Percentiles rank a stretch among this genome's conserved stretches.
Conservation (phyloP, 2,329 filamentous ascomycete genomes). For the Colletotrichum limetticola region DNA sequence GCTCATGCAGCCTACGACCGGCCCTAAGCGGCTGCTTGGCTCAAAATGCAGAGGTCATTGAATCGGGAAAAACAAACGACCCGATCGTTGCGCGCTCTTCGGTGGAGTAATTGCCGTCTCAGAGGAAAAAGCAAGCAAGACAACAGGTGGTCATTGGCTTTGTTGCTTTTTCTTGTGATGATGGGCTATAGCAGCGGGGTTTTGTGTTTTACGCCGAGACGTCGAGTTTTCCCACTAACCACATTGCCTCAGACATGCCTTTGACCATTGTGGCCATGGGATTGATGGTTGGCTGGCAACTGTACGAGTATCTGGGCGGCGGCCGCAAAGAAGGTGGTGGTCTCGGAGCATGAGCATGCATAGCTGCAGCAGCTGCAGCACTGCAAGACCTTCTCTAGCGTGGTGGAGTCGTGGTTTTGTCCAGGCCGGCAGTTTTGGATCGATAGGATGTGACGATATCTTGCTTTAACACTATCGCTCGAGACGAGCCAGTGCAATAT, state of each 20-base stretch:
- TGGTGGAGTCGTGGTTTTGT: conserved; percentile 26
- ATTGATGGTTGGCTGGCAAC: conserved; percentile 9
- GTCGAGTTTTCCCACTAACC: conserved; percentile 33
- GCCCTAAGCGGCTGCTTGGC: conserved; percentile 2
- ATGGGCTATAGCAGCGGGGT: neutral
- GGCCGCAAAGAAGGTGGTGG: conserved; percentile 6
- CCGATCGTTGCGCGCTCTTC: conserved; percentile 12
- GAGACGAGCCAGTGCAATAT: conserved; percentile 31
- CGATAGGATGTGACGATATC: conserved; percentile 37
- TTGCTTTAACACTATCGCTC: conserved; percentile 34
- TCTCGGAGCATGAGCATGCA: conserved; percentile 31
- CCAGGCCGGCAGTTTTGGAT: conserved; percentile 33
- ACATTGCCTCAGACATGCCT: conserved; percentile 27
- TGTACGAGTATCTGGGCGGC: conserved; percentile 4
- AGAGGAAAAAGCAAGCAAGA: conserved; percentile 5
- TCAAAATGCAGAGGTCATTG: neutral
- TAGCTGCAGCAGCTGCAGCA: conserved; percentile 5
- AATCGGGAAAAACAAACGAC: neutral
- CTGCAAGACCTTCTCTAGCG: conserved; percentile 28
- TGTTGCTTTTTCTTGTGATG: conserved; percentile 22
- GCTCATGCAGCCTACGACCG: conserved; percentile 6
- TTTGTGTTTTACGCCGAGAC: conserved; percentile 31
- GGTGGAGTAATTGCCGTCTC: conserved; percentile 6
- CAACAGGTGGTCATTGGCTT: conserved; percentile 11
- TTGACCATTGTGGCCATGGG: neutral